Evolutionary conservation across 2,329 filamentous ascomycete species (phyloP).

Genomic region (Exophiala calicioides): DNA sequence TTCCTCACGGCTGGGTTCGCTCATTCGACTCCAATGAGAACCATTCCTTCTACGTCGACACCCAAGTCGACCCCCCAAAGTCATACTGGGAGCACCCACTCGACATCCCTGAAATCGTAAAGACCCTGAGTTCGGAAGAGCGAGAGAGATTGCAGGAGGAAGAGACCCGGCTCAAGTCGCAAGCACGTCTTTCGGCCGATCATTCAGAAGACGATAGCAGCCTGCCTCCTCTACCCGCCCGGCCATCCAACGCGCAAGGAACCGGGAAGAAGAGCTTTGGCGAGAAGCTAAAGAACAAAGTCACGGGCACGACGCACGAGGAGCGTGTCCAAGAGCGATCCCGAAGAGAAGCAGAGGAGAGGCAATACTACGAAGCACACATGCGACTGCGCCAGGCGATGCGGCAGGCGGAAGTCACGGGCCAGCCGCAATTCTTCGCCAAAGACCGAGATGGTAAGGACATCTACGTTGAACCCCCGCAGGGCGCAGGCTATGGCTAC

Average conservation of each 20-base stretch:
- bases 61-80: constrained; percentile 54
- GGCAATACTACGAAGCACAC: constrained; percentile 55
- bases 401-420: constrained; percentile 53
- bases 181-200: constrained; percentile 14
- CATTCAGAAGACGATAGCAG: constrained; percentile 32
- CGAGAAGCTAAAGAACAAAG: constrained; percentile 60
- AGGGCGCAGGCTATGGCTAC: constrained; percentile 26
- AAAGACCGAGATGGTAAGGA: constrained; percentile 56
- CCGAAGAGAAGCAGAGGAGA: constrained; percentile 53
- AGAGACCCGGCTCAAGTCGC: constrained; percentile 35
- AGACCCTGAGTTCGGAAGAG: constrained; percentile 51
- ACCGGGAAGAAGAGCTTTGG: constrained; percentile 53
- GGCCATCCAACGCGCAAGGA: constrained; percentile 14
- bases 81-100: constrained; percentile 64
- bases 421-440: constrained; percentile 58
- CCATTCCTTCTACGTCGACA: constrained; percentile 67
- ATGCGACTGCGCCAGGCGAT: constrained; percentile 54
- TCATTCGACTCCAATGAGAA: constrained; percentile 55
- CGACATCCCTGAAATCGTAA: constrained; percentile 58
- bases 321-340: constrained; percentile 52
- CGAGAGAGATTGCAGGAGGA: constrained; percentile 47
- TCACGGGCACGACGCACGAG: constrained; percentile 59
- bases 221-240: constrained; percentile 23
- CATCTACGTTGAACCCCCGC: constrained; percentile 61
- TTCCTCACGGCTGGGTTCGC: constrained; percentile 60